Evolutionary conservation across 2,329 filamentous ascomycete genomes (phyloP).

Genomic region (Penicillium decumbens): DNA sequence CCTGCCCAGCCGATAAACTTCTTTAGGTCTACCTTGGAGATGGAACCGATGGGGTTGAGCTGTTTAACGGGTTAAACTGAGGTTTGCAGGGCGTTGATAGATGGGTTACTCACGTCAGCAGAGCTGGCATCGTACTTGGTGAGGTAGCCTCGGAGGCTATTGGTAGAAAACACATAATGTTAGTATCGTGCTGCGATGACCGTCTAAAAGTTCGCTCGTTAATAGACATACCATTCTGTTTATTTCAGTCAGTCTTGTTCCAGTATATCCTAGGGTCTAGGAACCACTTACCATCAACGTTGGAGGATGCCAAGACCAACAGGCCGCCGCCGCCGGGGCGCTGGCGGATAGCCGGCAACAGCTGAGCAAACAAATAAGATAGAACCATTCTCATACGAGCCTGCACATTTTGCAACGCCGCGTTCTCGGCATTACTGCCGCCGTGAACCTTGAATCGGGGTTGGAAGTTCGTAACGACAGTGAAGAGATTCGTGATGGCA

Average conservation of each 20-base stretch:
- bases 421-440: constrained; percentile 57
- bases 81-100: constrained; percentile 40
- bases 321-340: constrained; percentile 55
- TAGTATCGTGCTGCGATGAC: neutral
- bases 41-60: constrained; percentile 44
- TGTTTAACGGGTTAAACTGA: constrained; percentile 35
- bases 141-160: constrained; percentile 49
- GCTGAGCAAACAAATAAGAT: constrained; percentile 60
- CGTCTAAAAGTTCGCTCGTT: neutral
- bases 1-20: constrained; percentile 64
- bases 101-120: constrained; percentile 47
- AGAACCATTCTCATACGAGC: constrained; percentile 63
- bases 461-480: constrained; percentile 55
- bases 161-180: neutral
- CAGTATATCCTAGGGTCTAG: neutral
- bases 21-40: constrained; percentile 65
- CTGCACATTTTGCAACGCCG: constrained; percentile 65
- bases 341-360: constrained; percentile 57
- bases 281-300: constrained; percentile 50
- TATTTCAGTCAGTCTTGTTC: constrained; percentile 4
- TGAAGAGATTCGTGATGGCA: constrained; percentile 57
- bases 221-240: constrained; percentile 28
- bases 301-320: constrained; percentile 63
- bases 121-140: constrained; percentile 65
- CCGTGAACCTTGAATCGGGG: constrained; percentile 62